Evolutionary conservation across 257 asterid species (phyloP), one percentile per base, ranked within the genome.

Genomic region (Rubia yunnanensis): DNA sequence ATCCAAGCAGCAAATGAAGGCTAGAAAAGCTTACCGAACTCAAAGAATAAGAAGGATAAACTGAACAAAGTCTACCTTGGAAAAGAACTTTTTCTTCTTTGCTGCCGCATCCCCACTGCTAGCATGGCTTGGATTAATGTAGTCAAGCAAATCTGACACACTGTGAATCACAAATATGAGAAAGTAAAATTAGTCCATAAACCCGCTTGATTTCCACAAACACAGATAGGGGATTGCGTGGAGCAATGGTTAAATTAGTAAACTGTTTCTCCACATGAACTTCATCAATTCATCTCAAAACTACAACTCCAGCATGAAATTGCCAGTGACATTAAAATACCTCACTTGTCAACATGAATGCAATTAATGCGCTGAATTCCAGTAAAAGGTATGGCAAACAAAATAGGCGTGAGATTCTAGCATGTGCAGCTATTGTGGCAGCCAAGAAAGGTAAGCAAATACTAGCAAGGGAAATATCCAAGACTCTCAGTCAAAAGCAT

Each of bases 61-160:
- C 20, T 65, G 63, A 61, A 69, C n/a, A 62, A 73, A 48, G 20
- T 28, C 20, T 72, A 92, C 98, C 96, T 89, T 92, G 9, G 81
- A 75, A 35, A 78, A 34, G 73, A 64, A 81, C 69, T 67, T 82
- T 82, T 79, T 92, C 83, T 91, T 85, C 83, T 74, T 92, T 54
- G 83, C 78, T 75, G 94, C 97, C 63, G 68, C 31, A 22, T 87
- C 92, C 70, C 86, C 99, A 72, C 89, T 86, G 70, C 86, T 79
- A 84, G 86, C 92, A 15, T 83, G 85, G 77, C 76, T 86, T 56
- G 97, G 96, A 77, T 80, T 86, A 50, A 91, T 91, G 85, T 84
- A 91, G 83, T 91, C 96, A 14, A 91, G 95, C 83, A 91, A 82
- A 88, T 91, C 97, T 24, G 96, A 88, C 67, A 88, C 95, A 75